Conservation (phyloP, 495 filamentous ascomycete genomes). For the Cenococcum geophilum region DNA sequence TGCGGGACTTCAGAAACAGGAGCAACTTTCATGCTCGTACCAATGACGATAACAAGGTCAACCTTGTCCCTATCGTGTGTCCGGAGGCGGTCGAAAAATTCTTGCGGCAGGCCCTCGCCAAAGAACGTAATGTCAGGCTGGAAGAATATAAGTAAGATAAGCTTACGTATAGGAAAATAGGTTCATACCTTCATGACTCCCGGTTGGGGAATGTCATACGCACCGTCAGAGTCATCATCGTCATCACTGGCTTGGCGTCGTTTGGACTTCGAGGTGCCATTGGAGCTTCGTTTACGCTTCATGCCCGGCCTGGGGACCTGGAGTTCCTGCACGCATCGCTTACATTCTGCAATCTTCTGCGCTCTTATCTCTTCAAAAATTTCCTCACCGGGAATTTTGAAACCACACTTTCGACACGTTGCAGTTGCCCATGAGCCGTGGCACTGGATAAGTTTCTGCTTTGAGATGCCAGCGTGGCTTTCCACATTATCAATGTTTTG, state of each 20-base stretch:
- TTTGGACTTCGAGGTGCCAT: conserved; percentile 47
- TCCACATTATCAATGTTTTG: conserved; percentile 99
- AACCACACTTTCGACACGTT: conserved; percentile 75
- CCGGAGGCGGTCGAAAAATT: conserved; percentile 74
- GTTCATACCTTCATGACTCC: conserved; percentile 75
- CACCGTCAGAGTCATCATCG: conserved; percentile 66
- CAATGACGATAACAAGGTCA: conserved; percentile 94
- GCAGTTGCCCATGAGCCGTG: conserved; percentile 94
- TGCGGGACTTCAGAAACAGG: conserved; percentile 88
- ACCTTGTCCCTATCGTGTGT: conserved; percentile 71
- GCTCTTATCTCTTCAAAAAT: conserved; percentile 75
- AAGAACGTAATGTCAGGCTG: conserved; percentile 95
- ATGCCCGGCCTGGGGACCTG: conserved; percentile 44
- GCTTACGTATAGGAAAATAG: conserved; percentile 33
- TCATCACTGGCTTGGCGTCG: conserved; percentile 42
- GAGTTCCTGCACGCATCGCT: conserved; percentile 48
- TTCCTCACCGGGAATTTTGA: conserved; percentile 64
- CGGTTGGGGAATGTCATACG: conserved; percentile 59
- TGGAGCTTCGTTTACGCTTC: conserved; percentile 73
- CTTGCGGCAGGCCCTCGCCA: conserved; percentile 77
- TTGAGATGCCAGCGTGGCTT: conserved; percentile 70
- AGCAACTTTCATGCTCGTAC: conserved; percentile 92
- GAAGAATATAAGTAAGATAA: not conserved
- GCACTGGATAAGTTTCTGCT: conserved; percentile 88
- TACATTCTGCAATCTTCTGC: conserved; percentile 62